Evolutionary conservation across 352 stramenopile genomes (phyloP).

Genomic region (Pythium grandisporangium): DNA sequence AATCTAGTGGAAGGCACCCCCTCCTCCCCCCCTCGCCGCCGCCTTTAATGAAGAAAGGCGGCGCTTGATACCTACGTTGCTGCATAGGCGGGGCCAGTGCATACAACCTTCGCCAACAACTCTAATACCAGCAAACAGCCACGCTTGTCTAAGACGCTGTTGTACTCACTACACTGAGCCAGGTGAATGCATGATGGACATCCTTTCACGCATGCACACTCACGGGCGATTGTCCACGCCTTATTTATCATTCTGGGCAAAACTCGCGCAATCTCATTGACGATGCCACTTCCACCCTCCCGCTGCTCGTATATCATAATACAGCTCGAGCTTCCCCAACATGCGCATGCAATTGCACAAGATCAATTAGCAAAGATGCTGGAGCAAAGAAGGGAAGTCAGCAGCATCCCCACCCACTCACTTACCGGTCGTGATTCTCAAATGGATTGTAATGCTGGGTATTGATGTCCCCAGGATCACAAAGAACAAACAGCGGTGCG

Average conservation of each 20-base stretch:
- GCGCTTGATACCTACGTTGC: too few species aligned
- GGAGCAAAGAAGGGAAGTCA: not conserved
- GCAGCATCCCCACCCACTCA: not conserved
- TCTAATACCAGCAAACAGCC: slow-evolving; percentile 64
- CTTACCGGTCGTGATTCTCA: slow-evolving; percentile 48
- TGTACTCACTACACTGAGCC: slow-evolving; percentile 82
- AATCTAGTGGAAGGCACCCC: too few species aligned
- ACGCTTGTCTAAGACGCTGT: slow-evolving; percentile 82
- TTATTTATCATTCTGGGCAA: slow-evolving; percentile 49
- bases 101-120: too few species aligned
- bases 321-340: slow-evolving; percentile 73
- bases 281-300: slow-evolving; percentile 82
- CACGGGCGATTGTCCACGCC: slow-evolving; percentile 52
- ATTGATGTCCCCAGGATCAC: slow-evolving; percentile 72
- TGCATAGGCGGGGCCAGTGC: too few species aligned
- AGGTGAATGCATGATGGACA: slow-evolving; percentile 88
- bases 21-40: too few species aligned
- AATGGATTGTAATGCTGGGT: slow-evolving; percentile 78
- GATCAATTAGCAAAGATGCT: slow-evolving; percentile 1
- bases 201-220: slow-evolving; percentile 68
- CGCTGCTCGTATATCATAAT: slow-evolving; percentile 86
- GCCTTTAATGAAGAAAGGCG: too few species aligned
- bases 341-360: too few species aligned
- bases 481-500: slow-evolving; percentile 90
- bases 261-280: slow-evolving; percentile 60